phyloP scores from a whole-genome alignment of 768 basidiomycete species.

The Boletus reticulatus region DNA sequence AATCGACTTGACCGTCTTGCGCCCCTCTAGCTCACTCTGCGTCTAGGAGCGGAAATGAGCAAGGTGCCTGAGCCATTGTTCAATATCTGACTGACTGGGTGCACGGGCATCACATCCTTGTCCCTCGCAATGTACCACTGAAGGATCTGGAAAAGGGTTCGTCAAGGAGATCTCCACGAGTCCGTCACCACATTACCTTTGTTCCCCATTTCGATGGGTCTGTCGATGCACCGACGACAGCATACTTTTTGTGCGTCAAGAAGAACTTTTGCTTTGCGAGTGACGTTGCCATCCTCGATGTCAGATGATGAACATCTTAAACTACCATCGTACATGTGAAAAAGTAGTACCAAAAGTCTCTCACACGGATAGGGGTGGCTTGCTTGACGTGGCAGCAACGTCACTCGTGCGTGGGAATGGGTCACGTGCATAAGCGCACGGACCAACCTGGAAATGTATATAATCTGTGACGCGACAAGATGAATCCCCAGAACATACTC shows the following conservation, averaged over 20 bases:
- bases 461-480: conserved; percentile 16
- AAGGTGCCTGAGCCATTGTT: neutral
- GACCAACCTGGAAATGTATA: conserved; percentile 37
- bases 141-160: conserved; percentile 50
- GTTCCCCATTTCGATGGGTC: conserved; percentile 79
- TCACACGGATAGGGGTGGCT: too few species aligned
- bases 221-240: conserved; percentile 82
- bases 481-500: conserved; percentile 68
- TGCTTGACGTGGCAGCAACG: too few species aligned
- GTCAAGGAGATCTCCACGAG: neutral
- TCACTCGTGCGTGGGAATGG: too few species aligned
- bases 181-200: conserved; percentile 42
- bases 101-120: conserved; percentile 67
- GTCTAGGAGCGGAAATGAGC: conserved; percentile 43
- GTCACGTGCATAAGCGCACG: conserved; percentile 32
- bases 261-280: conserved; percentile 53
- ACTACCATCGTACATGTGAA: neutral
- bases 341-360: neutral
- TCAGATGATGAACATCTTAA: conserved; percentile 6
- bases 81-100: conserved; percentile 50
- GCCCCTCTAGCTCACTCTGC: conserved; percentile 66
- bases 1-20: conserved; percentile 54
- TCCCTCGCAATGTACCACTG: conserved; percentile 70
- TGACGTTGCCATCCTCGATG: conserved; percentile 26
- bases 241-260: conserved; percentile 60